phyloP scores from a whole-genome alignment of 306 rosid genomes.

The Casuarina equisetifolia region DNA sequence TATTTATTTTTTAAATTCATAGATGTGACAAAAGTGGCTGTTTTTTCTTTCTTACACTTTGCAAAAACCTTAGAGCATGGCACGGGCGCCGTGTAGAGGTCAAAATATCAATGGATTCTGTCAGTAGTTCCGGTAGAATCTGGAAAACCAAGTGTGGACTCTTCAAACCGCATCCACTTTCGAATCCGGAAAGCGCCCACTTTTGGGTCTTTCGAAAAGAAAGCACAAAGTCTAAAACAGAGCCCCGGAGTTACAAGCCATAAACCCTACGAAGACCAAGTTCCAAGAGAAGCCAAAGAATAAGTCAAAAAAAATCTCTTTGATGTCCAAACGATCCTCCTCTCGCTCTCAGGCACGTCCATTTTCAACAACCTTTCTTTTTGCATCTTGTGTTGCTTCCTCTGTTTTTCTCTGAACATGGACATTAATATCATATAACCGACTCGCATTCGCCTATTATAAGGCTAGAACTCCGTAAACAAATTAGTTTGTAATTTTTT shows the following conservation, averaged over 20 bases:
- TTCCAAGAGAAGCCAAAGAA: background rate
- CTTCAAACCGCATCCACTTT: no score
- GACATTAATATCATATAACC: background rate
- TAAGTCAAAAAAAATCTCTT: background rate
- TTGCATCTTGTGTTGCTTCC: background rate
- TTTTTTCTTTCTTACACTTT: no score
- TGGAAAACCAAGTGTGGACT: no score
- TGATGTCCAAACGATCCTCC: conserved; percentile 51
- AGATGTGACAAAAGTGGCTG: no score
- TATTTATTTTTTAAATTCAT: no score
- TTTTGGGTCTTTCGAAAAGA: background rate
- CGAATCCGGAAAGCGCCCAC: no score
- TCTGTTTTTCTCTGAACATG: background rate
- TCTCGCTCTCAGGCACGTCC: conserved; percentile 57
- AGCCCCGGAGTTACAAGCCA: background rate
- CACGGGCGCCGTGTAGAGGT: no score
- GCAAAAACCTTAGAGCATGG: no score
- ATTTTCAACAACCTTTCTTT: conserved; percentile 12
- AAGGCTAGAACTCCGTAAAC: no score
- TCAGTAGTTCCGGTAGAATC: no score
- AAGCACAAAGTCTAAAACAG: background rate
- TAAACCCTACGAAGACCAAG: background rate
- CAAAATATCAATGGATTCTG: no score
- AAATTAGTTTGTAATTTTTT: background rate
- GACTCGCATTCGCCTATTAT: background rate